phyloP scores from a whole-genome alignment of 2,329 filamentous ascomycete genomes.

The Didymella pomorum region DNA sequence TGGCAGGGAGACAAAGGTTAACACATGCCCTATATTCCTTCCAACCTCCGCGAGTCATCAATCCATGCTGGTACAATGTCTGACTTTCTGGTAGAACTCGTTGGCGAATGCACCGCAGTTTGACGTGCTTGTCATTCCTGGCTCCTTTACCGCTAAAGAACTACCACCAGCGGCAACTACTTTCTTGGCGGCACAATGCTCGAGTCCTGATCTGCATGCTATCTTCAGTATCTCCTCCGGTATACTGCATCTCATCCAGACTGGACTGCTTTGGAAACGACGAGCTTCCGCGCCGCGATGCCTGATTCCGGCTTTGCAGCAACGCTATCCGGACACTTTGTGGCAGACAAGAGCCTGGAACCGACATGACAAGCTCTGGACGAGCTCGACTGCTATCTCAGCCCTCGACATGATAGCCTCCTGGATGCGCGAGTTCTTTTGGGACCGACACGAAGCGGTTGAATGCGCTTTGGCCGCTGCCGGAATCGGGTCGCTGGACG shows the following conservation, averaged over 20 bases:
- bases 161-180: constrained; percentile 33
- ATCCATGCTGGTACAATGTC: constrained; percentile 5
- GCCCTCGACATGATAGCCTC: constrained; percentile 45
- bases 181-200: constrained; percentile 41
- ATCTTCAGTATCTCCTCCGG: constrained; percentile 46
- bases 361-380: constrained; percentile 46
- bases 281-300: constrained; percentile 39
- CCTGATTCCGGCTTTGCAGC: constrained; percentile 37
- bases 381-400: constrained; percentile 41
- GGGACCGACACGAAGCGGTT: constrained; percentile 45
- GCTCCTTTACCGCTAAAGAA: constrained; percentile 36
- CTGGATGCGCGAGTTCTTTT: constrained; percentile 50
- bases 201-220: constrained; percentile 35
- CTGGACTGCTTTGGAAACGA: constrained; percentile 37
- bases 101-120: constrained; percentile 47
- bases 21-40: constrained; percentile 32
- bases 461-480: constrained; percentile 41
- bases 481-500: constrained; percentile 39
- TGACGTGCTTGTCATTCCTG: constrained; percentile 48
- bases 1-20: constrained; percentile 51
- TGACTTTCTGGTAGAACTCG: constrained; percentile 43
- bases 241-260: constrained; percentile 39
- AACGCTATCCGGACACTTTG: constrained; percentile 38
- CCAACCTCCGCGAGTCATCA: constrained; percentile 14
- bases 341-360: constrained; percentile 45